Evolutionary conservation across 352 stramenopile species (phyloP), one percentile per base, ranked within the genome.

Genomic region (Aphanomyces astaci): DNA sequence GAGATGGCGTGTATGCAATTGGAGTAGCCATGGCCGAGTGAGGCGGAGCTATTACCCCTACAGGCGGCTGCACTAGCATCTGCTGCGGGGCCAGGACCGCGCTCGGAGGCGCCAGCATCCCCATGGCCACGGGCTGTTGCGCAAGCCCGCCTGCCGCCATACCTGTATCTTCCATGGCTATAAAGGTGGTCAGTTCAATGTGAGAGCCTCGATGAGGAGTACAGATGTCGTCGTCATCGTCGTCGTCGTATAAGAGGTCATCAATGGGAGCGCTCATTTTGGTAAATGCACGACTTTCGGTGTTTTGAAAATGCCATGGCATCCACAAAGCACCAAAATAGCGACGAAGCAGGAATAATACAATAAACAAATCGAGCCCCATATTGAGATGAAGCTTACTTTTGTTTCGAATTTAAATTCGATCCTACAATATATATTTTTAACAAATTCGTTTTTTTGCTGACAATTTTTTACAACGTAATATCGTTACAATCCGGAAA

Each of bases 231-330:
- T 68, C 62, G 25, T 68, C 62, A 74, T 94, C 86, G 45, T 92
- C 84, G 64, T 80, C 84, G 51, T 81, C 84, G 71, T 84, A 94
- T 54, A 94, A 75, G 63, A 94, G 70, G 68, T 92, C 81, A 65
- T 94, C 86, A 49, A 94, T 90, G 32, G 82, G 86, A 40, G 86
- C 86, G 67, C 86, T 94, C 85, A 94, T 94, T 39, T 30, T 68
- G 30, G 30, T 46, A 60, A 60, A 68, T 68, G 62, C 32, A 19
- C 60, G 45, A 19, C n/a, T 15, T 7, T 10, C 15, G 36, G 7
- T 15, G 15, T 43, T 43, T 43, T 43, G 36, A 43, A 43, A 43
- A 43, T 15, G 36, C 7, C 36, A 43, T 43, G 36, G 36, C 36
- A 32, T 56, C 28, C 49, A 56, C 24, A 56, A 56, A 33, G 49